phyloP scores from a whole-genome alignment of 768 basidiomycete species.

The Psilocybe cyanescens region DNA sequence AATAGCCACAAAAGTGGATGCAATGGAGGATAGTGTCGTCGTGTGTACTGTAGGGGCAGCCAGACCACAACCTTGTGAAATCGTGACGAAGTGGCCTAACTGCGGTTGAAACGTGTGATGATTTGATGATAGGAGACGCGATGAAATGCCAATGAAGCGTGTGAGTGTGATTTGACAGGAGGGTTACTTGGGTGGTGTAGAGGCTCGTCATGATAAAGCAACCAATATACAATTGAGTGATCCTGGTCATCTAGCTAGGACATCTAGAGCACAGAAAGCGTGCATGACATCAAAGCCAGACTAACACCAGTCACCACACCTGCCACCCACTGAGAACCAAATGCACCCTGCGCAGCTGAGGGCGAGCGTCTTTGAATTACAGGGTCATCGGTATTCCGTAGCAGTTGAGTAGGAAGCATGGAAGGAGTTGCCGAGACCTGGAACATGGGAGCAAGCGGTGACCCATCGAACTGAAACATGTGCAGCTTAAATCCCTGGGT shows the following conservation, averaged over 20 bases:
- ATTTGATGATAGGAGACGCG: not conserved
- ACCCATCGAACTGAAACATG: slow-evolving; percentile 78
- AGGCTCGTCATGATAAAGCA: not conserved
- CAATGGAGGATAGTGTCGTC: slow-evolving; percentile 6
- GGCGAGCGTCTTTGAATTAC: slow-evolving; percentile 17
- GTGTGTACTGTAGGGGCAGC: not conserved
- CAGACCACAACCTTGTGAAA: not conserved
- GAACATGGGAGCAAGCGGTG: slow-evolving; percentile 74
- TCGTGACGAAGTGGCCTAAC: not conserved
- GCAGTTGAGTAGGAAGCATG: slow-evolving; percentile 78
- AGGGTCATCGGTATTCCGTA: slow-evolving; percentile 52
- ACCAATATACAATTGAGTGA: not conserved
- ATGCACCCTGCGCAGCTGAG: slow-evolving; percentile 29
- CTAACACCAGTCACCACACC: slow-evolving; percentile 31
- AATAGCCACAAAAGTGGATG: slow-evolving; percentile 7
- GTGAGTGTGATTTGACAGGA: not conserved
- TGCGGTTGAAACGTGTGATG: not conserved
- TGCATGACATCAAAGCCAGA: slow-evolving; percentile 30
- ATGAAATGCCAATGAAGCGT: slow-evolving; percentile 5
- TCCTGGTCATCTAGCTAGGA: not conserved
- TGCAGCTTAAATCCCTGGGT: slow-evolving; percentile 69
- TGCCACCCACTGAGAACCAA: slow-evolving; percentile 25
- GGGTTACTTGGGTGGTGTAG: not conserved
- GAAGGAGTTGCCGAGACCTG: slow-evolving; percentile 71
- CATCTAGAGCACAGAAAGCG: slow-evolving; percentile 36